These are phyloP conservation scores for Zoysia matrella DNA, from an alignment of 202 grass and related monocot genomes.

Conservation along the genomic window DNA sequence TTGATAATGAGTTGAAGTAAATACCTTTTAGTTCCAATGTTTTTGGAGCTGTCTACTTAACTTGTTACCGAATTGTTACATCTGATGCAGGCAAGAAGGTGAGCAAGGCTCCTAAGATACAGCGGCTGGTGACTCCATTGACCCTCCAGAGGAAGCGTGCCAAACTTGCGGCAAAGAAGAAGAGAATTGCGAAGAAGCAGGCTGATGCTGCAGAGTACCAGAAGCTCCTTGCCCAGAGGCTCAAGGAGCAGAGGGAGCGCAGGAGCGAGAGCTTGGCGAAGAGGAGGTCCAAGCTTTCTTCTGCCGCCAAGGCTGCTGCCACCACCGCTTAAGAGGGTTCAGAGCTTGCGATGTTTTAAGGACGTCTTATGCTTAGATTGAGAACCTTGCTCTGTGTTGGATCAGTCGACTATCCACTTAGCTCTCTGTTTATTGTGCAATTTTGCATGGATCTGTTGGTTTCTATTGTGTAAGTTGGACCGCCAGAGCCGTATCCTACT, in stretches of 20 bases:
- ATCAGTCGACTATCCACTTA: slow-evolving; percentile 21
- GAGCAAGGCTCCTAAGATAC: slow-evolving; percentile 96
- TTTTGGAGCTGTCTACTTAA: background rate
- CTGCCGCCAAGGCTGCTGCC: slow-evolving; percentile 51
- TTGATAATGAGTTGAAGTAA: background rate
- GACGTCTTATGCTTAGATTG: slow-evolving; percentile 10
- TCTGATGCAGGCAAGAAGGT: slow-evolving; percentile 68
- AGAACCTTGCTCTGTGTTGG: slow-evolving; percentile 8
- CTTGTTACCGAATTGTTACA: background rate
- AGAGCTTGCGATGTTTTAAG: slow-evolving; percentile 22
- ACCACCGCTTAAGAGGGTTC: slow-evolving; percentile 34
- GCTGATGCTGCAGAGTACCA: slow-evolving; percentile 85
- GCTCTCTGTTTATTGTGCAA: slow-evolving; percentile 32
- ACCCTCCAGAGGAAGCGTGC: slow-evolving; percentile 46
- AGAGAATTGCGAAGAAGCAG: slow-evolving; percentile 81
- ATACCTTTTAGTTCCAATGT: no score
- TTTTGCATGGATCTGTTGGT: slow-evolving; percentile 46
- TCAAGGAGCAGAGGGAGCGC: slow-evolving; percentile 78
- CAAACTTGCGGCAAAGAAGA: slow-evolving; percentile 57
- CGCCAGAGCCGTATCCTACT: background rate
- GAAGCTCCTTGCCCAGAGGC: slow-evolving; percentile 74
- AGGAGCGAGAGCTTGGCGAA: slow-evolving; percentile 76
- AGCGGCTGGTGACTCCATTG: slow-evolving; percentile 80
- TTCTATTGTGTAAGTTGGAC: slow-evolving; percentile 33
- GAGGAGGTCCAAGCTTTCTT: no score